Conservation (phyloP, 257 asterid genomes). For the Solanum sparsipilum region DNA sequence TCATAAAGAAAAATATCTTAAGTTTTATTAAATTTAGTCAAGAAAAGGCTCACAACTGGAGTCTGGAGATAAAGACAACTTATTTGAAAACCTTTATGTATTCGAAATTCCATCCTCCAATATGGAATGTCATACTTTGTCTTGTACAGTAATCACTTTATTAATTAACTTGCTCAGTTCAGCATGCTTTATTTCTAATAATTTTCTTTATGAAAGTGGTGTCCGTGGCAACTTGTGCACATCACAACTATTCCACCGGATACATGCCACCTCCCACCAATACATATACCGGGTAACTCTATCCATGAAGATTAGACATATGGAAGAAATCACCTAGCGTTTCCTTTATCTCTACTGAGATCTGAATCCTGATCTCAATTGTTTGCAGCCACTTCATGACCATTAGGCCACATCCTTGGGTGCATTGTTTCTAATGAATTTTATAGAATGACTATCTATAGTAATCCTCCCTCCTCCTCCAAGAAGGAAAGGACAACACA, state of each 20-base stretch:
- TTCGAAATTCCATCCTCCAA: neutral
- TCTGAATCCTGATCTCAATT: neutral
- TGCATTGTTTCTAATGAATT: neutral
- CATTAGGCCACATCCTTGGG: neutral
- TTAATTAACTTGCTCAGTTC: neutral
- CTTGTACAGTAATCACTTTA: neutral
- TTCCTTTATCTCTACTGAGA: neutral
- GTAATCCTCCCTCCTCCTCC: neutral
- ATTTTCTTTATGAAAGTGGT: neutral
- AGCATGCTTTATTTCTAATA: neutral
- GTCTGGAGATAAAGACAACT: neutral
- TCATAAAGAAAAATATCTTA: neutral
- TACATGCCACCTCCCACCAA: neutral
- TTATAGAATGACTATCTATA: neutral
- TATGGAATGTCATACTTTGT: neutral
- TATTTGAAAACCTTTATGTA: neutral
- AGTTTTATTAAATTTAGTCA: neutral
- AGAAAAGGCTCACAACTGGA: neutral
- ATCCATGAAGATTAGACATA: neutral
- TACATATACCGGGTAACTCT: neutral
- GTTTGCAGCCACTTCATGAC: neutral
- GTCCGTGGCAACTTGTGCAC: neutral
- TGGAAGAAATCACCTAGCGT: neutral
- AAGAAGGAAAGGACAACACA: neutral
- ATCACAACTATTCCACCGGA: neutral